phyloP scores from a whole-genome alignment of 2,329 filamentous ascomycete species.

The Elsinoe batatas region DNA sequence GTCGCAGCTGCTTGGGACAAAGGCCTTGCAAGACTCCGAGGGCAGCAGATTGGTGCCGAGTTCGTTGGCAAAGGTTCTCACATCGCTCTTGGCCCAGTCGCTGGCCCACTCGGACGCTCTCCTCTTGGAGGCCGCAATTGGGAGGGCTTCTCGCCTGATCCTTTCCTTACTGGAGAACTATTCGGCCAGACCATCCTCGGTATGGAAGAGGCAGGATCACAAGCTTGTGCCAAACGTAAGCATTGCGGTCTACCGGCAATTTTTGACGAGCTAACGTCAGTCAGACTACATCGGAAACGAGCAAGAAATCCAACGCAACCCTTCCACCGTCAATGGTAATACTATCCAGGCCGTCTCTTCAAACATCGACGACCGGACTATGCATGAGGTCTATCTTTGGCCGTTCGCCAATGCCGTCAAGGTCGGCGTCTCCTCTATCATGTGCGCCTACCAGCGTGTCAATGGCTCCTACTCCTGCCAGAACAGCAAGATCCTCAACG shows the following conservation, averaged over 20 bases:
- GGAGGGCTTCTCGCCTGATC: constrained; percentile 39
- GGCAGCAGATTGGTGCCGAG: constrained; percentile 24
- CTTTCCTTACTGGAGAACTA: constrained; percentile 38
- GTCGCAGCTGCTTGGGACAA: constrained; percentile 31
- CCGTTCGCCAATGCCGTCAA: constrained; percentile 64
- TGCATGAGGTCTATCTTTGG: constrained; percentile 72
- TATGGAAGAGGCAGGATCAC: constrained; percentile 35
- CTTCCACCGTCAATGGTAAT: constrained; percentile 18
- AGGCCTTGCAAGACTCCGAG: constrained; percentile 26
- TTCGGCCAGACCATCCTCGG: constrained; percentile 37
- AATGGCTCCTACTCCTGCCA: constrained; percentile 52
- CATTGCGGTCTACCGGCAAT: constrained; percentile 20
- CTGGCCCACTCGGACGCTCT: constrained; percentile 30
- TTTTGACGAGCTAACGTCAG: constrained; percentile 19
- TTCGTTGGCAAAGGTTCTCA: constrained; percentile 37
- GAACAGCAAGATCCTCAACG: constrained; percentile 69
- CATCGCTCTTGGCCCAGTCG: constrained; percentile 44
- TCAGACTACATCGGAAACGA: constrained; percentile 46
- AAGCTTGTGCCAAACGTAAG: constrained; percentile 37
- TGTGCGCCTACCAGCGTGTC: constrained; percentile 62
- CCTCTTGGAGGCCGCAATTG: constrained; percentile 21
- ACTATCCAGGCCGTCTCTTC: constrained; percentile 27
- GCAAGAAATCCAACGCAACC: constrained; percentile 36
- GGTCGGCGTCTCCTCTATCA: constrained; percentile 63
- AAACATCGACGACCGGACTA: constrained; percentile 45